Conservation (phyloP, 345 rosid genomes). For the Orychophragmus violaceus region DNA sequence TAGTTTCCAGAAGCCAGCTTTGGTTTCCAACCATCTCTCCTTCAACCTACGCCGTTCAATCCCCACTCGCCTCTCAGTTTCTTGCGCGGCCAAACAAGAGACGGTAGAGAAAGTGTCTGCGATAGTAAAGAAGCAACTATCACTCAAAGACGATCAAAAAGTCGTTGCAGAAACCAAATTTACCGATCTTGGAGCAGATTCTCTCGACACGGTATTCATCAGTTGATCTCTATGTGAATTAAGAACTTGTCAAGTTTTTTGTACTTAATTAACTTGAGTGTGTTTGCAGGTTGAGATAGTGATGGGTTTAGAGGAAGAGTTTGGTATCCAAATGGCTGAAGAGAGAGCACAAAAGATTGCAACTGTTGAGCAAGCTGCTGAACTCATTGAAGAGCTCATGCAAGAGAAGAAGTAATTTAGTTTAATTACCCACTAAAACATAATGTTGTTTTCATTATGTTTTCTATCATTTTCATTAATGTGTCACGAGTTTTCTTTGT, state of each 20-base stretch:
- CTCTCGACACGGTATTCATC: conserved; percentile 56
- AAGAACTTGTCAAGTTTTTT: not conserved
- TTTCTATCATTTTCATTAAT: conserved; percentile 1
- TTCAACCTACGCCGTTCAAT: conserved; percentile 25
- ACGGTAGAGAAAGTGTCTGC: conserved; percentile 53
- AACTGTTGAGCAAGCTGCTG: conserved; percentile 63
- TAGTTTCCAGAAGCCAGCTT: conserved; percentile 28
- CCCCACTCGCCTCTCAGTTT: conserved; percentile 39
- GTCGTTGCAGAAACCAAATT: conserved; percentile 53
- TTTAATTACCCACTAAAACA: not conserved
- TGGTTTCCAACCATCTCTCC: conserved; percentile 34
- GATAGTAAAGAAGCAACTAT: conserved; percentile 63
- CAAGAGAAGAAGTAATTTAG: conserved; percentile 26
- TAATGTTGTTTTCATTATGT: conserved; percentile 9
- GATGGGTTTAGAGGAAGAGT: conserved; percentile 72
- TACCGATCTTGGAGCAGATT: conserved; percentile 68
- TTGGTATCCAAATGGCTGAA: conserved; percentile 53
- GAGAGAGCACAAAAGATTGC: conserved; percentile 56
- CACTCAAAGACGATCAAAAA: conserved; percentile 30
- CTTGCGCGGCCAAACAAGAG: conserved; percentile 58
- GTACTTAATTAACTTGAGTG: not conserved
- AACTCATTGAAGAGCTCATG: conserved; percentile 54
- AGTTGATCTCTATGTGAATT: not conserved
- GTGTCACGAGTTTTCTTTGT: conserved; percentile 5
- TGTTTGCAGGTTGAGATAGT: conserved; percentile 64